Evolutionary conservation across 2,329 filamentous ascomycete species (phyloP).

Genomic region (Aspergillus cejpii): DNA sequence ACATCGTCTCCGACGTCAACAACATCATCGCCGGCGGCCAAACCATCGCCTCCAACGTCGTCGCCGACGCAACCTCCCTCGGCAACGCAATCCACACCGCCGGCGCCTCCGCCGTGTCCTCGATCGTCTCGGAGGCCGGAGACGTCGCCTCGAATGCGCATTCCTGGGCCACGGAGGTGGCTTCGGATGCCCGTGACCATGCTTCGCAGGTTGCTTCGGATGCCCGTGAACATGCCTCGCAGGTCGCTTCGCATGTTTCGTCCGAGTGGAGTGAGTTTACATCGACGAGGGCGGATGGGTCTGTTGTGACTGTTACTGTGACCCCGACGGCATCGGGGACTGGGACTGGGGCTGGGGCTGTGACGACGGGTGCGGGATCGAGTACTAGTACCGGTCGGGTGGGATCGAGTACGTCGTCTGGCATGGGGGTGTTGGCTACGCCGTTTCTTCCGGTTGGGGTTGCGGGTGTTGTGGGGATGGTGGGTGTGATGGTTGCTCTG

Average conservation of each 20-base stretch:
- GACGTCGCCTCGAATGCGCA: conserved; percentile 9
- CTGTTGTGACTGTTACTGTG: conserved; percentile 1
- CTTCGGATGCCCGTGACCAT: conserved; percentile 6
- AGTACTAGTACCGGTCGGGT: conserved; percentile 5
- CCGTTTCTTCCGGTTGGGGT: conserved; percentile 14
- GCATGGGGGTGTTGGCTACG: conserved; percentile 18
- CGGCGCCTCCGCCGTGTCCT: conserved; percentile 13
- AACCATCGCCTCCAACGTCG: conserved; percentile 12
- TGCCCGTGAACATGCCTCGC: conserved; percentile 10
- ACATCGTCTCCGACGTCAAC: conserved; percentile 15
- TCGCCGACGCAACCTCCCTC: conserved; percentile 15
- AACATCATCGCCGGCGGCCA: conserved; percentile 12
- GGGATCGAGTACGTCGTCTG: conserved; percentile 9
- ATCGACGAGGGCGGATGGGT: too few relatives aligned
- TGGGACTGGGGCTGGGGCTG: not conserved
- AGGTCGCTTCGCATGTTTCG: conserved; percentile 6
- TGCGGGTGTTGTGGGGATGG: conserved; percentile 24
- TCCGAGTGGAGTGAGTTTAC: conserved; percentile 4
- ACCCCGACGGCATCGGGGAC: too few relatives aligned
- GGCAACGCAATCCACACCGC: conserved; percentile 12
- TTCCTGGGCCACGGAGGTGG: conserved; percentile 9
- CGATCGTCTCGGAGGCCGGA: conserved; percentile 15
- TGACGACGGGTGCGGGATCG: not conserved
- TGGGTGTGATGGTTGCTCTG: conserved; percentile 28
- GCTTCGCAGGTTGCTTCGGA: conserved; percentile 12